phyloP scores from a whole-genome alignment of 257 asterid genomes.

The Solanum sparsipilum region DNA sequence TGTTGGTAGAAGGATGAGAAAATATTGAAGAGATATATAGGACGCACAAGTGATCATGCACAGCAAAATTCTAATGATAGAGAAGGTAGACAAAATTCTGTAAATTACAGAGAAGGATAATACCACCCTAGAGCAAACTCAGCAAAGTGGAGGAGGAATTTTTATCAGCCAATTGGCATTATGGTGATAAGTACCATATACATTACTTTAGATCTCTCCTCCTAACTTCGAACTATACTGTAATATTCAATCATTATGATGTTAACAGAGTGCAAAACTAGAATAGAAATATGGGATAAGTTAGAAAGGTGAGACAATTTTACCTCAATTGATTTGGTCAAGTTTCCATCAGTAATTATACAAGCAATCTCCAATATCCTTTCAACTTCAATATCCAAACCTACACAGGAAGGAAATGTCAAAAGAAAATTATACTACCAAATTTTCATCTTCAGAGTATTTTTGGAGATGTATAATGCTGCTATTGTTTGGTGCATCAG shows the following conservation, averaged over 20 bases:
- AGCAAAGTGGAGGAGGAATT: neutral
- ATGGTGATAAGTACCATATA: neutral
- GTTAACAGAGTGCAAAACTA: neutral
- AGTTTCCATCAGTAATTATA: slow-evolving; percentile 75
- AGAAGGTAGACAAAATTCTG: neutral
- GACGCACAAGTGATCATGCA: neutral
- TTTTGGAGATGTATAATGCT: neutral
- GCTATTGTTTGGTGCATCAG: neutral
- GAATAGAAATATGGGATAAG: neutral
- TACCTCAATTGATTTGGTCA: slow-evolving; percentile 77
- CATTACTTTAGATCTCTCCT: neutral
- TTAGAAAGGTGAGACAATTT: neutral
- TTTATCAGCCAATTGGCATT: neutral
- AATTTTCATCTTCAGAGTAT: neutral
- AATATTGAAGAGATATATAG: neutral
- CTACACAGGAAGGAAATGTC: slow-evolving; percentile 31
- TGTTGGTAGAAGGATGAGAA: neutral
- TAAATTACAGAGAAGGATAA: neutral
- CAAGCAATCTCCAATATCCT: slow-evolving; percentile 96
- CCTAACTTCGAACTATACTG: neutral
- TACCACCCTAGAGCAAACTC: neutral
- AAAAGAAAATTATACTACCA: neutral
- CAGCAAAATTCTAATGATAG: neutral
- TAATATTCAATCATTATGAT: neutral
- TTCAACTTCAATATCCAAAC: slow-evolving; percentile 72